Evolutionary conservation across 495 filamentous ascomycete species (phyloP), one percentile per base, ranked within the genome.

Genomic region (Podospora sp.): DNA sequence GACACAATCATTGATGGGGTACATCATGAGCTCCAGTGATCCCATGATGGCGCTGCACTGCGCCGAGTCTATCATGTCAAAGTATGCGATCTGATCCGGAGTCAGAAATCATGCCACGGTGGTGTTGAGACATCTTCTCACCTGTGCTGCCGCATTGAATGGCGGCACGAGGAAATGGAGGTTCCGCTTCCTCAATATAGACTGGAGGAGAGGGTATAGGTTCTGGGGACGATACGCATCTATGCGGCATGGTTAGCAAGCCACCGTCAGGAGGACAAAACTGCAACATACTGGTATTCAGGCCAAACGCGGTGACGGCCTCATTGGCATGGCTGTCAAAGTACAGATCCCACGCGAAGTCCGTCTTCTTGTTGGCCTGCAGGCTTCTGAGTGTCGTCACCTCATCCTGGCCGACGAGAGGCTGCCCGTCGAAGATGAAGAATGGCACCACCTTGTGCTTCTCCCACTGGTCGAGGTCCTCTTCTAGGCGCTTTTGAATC

Each of bases 391-490:
- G 73, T 16, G 82, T 73, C 11, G 77, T 69, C 26, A 82, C 73
- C 22, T 85, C 85, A 67, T 94, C 89, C 67, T 89, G 87, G 66
- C 88, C 91, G 55, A 86, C 87, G 67, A 91, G 85, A 16, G 91
- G 86, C 62, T 96, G 84, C 35, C 96, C 96, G 76, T 91, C 89
- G 79, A 99, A 98, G 58, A 98, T 86, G 72, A 98, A 98, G 57
- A 94, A 75, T 36, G 88, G 91, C 29, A 77, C 86, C 53, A 93
- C 89, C 62, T 83, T 75, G 79, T 86, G 77, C 50, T 84, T 77
- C 76, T 87, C 80, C 86, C 93, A 85, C 70, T 81, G 78, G 68
- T 87, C 83, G 6, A 99, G 80, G 65, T 97, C 91, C 36, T 83
- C 82, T 73, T 91, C 85, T 63, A 98, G 90, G 61, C 88, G 88